Conservation (phyloP, 768 basidiomycete species). For the Rhizopogon vinicolor region DNA sequence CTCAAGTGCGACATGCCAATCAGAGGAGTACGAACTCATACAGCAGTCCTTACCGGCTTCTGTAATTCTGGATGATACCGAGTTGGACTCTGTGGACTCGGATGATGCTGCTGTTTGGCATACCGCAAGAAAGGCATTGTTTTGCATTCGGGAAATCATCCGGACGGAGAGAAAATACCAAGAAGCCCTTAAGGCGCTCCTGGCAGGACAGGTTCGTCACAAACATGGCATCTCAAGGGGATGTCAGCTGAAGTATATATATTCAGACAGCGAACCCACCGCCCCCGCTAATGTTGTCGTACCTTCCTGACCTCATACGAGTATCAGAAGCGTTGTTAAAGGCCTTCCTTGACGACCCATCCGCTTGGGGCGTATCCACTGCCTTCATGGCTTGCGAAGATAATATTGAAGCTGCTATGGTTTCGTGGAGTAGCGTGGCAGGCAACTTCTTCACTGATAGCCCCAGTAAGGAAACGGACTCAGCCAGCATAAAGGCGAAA, state of each 20-base stretch:
- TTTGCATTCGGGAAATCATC: constrained; percentile 45
- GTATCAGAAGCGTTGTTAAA: constrained; percentile 48
- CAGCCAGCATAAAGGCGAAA: constrained; percentile 11
- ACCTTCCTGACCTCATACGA: constrained; percentile 46
- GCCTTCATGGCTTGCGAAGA: constrained; percentile 53
- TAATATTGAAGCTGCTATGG: constrained; percentile 50
- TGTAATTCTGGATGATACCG: constrained; percentile 1
- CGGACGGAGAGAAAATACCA: constrained; percentile 44
- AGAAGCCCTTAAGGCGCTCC: constrained; percentile 31
- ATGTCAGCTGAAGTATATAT: constrained; percentile 1
- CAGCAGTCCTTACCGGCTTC: neutral
- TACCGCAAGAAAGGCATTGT: constrained; percentile 33
- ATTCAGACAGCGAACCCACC: constrained; percentile 37
- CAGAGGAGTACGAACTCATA: neutral
- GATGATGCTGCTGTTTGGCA: constrained; percentile 30
- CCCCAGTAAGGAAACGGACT: constrained; percentile 5
- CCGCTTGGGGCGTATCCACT: constrained; percentile 57
- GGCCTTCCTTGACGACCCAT: constrained; percentile 56
- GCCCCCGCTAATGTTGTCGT: constrained; percentile 46
- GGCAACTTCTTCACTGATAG: constrained; percentile 34
- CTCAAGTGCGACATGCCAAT: no score
- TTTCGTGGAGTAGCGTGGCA: constrained; percentile 40
- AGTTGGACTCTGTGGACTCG: constrained; percentile 9
- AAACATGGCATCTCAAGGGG: neutral
- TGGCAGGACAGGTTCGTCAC: constrained; percentile 29